phyloP scores from a whole-genome alignment of 2,329 filamentous ascomycete species.

The Fusarium armeniacum region DNA sequence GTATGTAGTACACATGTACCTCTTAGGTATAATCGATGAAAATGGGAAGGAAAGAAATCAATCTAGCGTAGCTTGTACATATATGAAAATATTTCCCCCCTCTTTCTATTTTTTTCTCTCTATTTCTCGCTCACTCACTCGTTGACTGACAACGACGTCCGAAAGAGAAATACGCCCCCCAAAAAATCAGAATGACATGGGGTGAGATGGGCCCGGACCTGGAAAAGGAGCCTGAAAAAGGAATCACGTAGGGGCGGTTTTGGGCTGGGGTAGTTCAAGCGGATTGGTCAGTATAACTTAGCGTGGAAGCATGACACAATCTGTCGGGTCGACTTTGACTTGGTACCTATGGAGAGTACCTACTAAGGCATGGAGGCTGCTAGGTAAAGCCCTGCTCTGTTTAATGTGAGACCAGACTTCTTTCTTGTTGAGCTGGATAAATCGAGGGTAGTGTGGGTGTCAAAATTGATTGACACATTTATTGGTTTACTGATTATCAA shows the following conservation, averaged over 20 bases:
- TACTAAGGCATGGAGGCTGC: background rate
- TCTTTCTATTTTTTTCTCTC: conserved; percentile 1
- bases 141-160: conserved; percentile 11
- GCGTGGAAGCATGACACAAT: conserved; percentile 54
- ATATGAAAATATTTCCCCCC: conserved; percentile 20
- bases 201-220: conserved; percentile 34
- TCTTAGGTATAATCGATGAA: background rate
- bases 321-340: conserved; percentile 50
- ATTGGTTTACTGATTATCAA: background rate
- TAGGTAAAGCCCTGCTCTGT: conserved; percentile 25
- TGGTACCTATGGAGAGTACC: conserved; percentile 1
- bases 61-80: conserved; percentile 20
- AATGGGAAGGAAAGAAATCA: background rate
- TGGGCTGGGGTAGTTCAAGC: conserved; percentile 49
- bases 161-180: conserved; percentile 35
- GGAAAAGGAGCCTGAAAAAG: conserved; percentile 43
- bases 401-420: conserved; percentile 21
- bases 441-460: conserved; percentile 26
- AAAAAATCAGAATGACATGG: conserved; percentile 40
- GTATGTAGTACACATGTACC: conserved; percentile 16
- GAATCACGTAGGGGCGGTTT: conserved; percentile 49
- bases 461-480: conserved; percentile 6
- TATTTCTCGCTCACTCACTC: background rate
- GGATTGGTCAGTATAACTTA: conserved; percentile 48
- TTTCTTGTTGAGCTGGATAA: conserved; percentile 29